A percentile compares a stretch with the other conserved stretches of the same genome.
phyloP scores from a whole-genome alignment of 371 early-diverging fungal genomes.

The Mortierella sp. region DNA sequence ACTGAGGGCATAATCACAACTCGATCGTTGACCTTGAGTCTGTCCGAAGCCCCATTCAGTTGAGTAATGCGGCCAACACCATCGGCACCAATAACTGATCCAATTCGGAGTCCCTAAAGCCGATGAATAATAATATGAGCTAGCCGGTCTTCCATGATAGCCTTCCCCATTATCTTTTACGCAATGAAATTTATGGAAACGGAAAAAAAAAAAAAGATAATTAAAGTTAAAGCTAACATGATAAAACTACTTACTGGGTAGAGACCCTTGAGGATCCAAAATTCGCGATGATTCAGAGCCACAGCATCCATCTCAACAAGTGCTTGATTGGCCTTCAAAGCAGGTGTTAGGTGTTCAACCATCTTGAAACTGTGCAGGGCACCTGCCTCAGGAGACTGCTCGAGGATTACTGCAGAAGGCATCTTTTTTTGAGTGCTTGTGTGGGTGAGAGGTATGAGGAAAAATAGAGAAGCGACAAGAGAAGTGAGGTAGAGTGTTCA shows the following conservation, averaged over 20 bases:
- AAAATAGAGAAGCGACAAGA: no score
- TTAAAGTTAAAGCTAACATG: no score
- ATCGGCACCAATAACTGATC: slow-evolving; percentile 59
- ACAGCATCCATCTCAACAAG: slow-evolving; percentile 66
- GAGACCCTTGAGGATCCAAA: slow-evolving; percentile 11
- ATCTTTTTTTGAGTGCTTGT: no score
- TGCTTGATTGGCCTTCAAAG: slow-evolving; percentile 41
- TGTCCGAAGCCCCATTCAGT: slow-evolving; percentile 3
- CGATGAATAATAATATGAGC: no score
- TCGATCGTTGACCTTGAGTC: slow-evolving; percentile 32
- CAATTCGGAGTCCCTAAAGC: no score
- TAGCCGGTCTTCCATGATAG: no score
- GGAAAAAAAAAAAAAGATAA: neutral
- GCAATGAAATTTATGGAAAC: neutral
- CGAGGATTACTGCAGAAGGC: no score
- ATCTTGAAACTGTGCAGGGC: no score
- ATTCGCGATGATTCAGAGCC: slow-evolving; percentile 67
- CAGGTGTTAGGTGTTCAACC: neutral
- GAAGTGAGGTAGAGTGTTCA: no score
- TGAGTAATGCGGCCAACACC: slow-evolving; percentile 59
- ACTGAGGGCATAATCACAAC: slow-evolving; percentile 63
- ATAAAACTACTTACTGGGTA: neutral
- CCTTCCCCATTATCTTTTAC: neutral
- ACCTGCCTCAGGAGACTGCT: no score
- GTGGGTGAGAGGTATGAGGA: no score